Base-by-base conservation (phyloP, 805 yeast species). In the Barnettozyma californica region DNA sequence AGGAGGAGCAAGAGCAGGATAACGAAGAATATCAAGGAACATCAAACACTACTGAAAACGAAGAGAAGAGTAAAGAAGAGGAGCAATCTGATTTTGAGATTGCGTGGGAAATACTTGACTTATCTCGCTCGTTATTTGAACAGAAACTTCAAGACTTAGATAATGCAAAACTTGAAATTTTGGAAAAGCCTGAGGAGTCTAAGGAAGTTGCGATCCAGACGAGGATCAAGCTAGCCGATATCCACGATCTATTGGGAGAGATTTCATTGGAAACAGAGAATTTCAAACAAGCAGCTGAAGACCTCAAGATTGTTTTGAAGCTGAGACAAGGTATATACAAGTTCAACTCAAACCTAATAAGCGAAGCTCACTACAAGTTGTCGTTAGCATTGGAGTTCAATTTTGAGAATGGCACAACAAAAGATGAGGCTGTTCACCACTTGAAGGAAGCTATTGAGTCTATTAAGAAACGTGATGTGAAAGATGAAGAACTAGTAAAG, bases 231-330 rank as follows among this genome's bases (percentile, higher is more conserved):
- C 68, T 90, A 20, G 81, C 91, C 0, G 91, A 87, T 48, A 77
- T 83, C 1, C 85, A 82, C 62, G 91, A 86, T 59, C 66, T 91
- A 10, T 71, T 90, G 16, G 98, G 98, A 29, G 97, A 92, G 62
- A 85, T 91, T 9, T 84, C 96, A 0, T 71, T 91, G 40, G 99
- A 92, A 61, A 79, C 94, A 2, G 97, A 92, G 58, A 87, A 88
- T 65, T 90, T 90, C 64, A 67, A 71, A 14, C 95, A 88, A 64
- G 87, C 97, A 0, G 77, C 84, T 0, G 68, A 69, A 18, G 96
- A 91, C 63, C 79, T 89, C 49, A 68, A 73, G 42, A 67, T 76
- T 18, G 73, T 88, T 37, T 71, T 87, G 31, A 67, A 76, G 26
- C 66, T 83, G 40, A 75, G 87, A 62, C 60, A 68, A 44, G 67